Percentiles rank a stretch among this genome's conserved stretches.
phyloP scores from a whole-genome alignment of 2,329 filamentous ascomycete genomes.

The Aspergillus awamori region DNA sequence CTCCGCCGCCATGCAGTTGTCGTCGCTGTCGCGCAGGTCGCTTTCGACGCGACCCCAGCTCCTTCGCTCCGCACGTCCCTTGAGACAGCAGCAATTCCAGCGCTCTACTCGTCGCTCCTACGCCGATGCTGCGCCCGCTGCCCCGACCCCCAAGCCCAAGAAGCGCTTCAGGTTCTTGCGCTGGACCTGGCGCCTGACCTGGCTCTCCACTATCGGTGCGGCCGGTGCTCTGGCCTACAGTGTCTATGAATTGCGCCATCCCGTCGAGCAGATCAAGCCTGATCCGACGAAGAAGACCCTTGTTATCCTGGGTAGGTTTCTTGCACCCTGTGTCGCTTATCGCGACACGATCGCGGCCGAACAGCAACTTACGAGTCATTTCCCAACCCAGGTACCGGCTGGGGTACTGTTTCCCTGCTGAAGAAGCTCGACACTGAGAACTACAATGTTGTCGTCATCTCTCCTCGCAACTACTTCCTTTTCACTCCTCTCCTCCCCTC shows the following conservation, averaged over 20 bases:
- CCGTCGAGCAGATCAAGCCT: slow-evolving; percentile 73
- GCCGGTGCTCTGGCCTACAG: slow-evolving; percentile 74
- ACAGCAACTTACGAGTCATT: neutral
- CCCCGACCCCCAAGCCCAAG: slow-evolving; percentile 46
- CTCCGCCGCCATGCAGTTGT: slow-evolving; percentile 37
- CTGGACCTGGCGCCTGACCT: slow-evolving; percentile 82
- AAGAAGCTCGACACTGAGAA: slow-evolving; percentile 99
- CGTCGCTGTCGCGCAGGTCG: slow-evolving; percentile 41
- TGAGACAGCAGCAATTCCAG: slow-evolving; percentile 33
- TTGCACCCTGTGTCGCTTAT: neutral
- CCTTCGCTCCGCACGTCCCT: slow-evolving; percentile 31
- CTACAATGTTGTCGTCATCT: slow-evolving; percentile 98
- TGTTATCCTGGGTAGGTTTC: slow-evolving; percentile 78
- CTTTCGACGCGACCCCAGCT: slow-evolving; percentile 34
- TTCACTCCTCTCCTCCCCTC: slow-evolving; percentile 97
- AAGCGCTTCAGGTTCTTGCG: slow-evolving; percentile 70
- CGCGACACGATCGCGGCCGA: neutral
- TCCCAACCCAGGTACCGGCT: slow-evolving; percentile 76
- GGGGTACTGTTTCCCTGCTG: slow-evolving; percentile 92
- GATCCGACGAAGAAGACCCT: slow-evolving; percentile 95
- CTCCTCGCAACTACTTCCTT: slow-evolving; percentile 98
- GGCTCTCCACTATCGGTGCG: slow-evolving; percentile 71
- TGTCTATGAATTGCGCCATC: slow-evolving; percentile 81
- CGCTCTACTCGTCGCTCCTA: slow-evolving; percentile 51
- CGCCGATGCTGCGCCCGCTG: slow-evolving; percentile 53